Base-by-base conservation (phyloP, 768 basidiomycete genomes). In the Daedalea quercina region DNA sequence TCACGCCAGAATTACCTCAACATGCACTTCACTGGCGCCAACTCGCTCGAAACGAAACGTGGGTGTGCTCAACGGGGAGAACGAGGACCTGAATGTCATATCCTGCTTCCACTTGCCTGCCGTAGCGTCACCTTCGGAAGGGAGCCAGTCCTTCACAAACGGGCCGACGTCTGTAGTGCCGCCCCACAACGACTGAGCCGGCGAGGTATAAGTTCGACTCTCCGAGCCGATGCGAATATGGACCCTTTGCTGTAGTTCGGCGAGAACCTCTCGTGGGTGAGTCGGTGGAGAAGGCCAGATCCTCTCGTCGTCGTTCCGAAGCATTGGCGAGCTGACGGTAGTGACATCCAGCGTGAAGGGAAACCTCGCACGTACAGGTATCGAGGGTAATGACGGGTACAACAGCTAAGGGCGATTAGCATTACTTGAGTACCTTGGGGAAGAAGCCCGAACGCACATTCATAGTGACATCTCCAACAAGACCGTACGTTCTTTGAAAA, bases 401-500 rank as follows among this genome's bases (percentile, higher is more conserved):
- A 15, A 8, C 37, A 40, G 9, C 12, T 44, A 11, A 57, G 60
- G 13, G 60, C 43, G 43, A 55, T 33, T 8, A 60, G 54, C 59
- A 9, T 35, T 17, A 35, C 34, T 35, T 35, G 9, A 35, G 8
- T 35, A 8, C 9, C 17, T 35, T 60, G 51, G 9, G 23, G 2
- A 37, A 28, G 26, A 17, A 45, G 11, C 23, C n/a, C n/a, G 3
- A 1, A 50, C 59, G 23, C 47, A 61, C 63, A 25, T 54, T 55
- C 45, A 57, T 45, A 37, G 50, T 55, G 17, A 53, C 59, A 19
- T 53, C 25, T 1, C 57, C 41, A 19, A 57, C 55, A 7, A 57
- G 59, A 15, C 63, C 59, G 54, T 57, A 56, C n/a, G 56, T 53
- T 26, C 54, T 53, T 3, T 59, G 54, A 17, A 64, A 58, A 19